Conservation (phyloP, 495 filamentous ascomycete species). For the Podospora didyma region DNA sequence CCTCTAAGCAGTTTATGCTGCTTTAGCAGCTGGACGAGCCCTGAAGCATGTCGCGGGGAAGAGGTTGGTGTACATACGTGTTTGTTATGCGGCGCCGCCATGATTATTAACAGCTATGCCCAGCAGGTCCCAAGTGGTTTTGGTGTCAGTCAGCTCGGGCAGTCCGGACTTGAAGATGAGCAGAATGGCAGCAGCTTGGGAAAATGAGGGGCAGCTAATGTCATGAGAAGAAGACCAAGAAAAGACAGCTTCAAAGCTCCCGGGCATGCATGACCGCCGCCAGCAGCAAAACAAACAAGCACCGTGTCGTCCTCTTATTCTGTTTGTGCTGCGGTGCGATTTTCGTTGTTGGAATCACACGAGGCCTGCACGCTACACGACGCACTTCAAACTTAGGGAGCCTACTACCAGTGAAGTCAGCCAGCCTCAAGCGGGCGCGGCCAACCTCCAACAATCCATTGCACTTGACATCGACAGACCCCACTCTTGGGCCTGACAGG, state of each 20-base stretch:
- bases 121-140: not conserved
- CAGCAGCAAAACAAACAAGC: too few species aligned
- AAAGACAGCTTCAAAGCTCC: too few species aligned
- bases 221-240: too few species aligned
- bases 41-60: not conserved
- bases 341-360: not conserved
- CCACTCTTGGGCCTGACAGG: conserved; percentile 5
- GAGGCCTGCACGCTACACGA: not conserved
- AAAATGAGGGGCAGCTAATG: too few species aligned
- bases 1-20: conserved; percentile 7
- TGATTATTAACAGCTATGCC: conserved; percentile 8
- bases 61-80: conserved; percentile 25
- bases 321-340: too few species aligned
- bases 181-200: not conserved
- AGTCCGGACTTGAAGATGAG: too few species aligned
- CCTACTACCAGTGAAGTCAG: not conserved
- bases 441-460: conserved; percentile 1
- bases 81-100: conserved; percentile 30
- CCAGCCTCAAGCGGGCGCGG: not conserved
- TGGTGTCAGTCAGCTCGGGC: not conserved
- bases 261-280: too few species aligned
- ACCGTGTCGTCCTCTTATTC: too few species aligned
- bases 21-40: conserved; percentile 17
- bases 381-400: too few species aligned
- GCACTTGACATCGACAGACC: conserved; percentile 19